Base-by-base conservation (phyloP, 192 early-diverging fungal genomes). In the Coemansia sp. region DNA sequence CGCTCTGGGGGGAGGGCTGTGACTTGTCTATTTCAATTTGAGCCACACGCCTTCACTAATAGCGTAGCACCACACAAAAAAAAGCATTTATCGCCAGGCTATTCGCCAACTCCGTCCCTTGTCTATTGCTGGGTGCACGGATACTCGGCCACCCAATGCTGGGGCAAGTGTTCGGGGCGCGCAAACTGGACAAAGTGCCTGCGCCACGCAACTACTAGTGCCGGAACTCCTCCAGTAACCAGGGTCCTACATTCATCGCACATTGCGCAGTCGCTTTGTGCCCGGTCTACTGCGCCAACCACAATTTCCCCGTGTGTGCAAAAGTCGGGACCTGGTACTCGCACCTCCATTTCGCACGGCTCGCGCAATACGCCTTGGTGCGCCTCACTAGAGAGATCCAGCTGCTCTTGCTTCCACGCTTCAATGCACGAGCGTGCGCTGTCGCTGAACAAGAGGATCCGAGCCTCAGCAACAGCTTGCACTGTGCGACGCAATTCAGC, bases 271-370 rank as follows among this genome's bases (percentile, higher is more conserved):
- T 38, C 5, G 54, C 62, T 38, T 20, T 11, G 3, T 8, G 13
- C 57, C 42, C 7, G 18, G 13, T n/a, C 41, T 18, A 74, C 55
- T 5, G 61, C 46, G 22, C 24, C 59, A 18, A 80, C 75, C 13
- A 85, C 75, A 18, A 80, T 75, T 31, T 80, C 78, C 16, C 82
- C 82, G 33, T 85, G 82, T 5, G 65, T 65, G 46, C 70, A 63
- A 63, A 75, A 83, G 31, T 51, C 80, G 2, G 82, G 82, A n/a
- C 78, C 75, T 0, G 33, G 51, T 18, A 74, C 64, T 8, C 75
- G 82, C 36, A 31, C 66, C 34, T 71, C 63, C 69, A 83, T 71
- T 15, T 27, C 63, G 20, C 63, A 55, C 43, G 78, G 59, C 65
- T 83, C 76, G 13, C 62, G 42, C 43, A 83, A 36, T 41, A 82